Evolutionary conservation across 1,139 yeast species (phyloP).

Genomic region (Protomyces lactucae-debilis): DNA sequence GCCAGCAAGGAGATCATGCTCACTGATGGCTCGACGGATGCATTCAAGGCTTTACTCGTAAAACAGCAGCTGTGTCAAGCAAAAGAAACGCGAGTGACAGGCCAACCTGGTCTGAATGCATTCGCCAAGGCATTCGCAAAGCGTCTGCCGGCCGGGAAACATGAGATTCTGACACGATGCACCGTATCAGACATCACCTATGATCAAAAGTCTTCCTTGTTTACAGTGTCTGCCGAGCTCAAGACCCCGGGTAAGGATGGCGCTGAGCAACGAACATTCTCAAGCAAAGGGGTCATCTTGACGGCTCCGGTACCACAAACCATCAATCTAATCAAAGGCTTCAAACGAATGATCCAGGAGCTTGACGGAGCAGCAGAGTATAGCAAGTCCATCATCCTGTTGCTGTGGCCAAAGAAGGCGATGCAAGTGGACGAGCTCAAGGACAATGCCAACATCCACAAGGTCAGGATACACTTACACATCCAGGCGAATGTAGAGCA

Average conservation of each 20-base stretch:
- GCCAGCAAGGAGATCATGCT: constrained; percentile 11
- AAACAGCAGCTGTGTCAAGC: background rate
- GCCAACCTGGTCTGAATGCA: constrained; percentile 3
- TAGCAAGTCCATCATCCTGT: background rate
- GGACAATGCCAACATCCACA: background rate
- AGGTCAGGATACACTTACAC: constrained; percentile 2
- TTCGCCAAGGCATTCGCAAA: constrained; percentile 6
- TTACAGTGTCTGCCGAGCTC: background rate
- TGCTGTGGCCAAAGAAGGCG: constrained; percentile 12
- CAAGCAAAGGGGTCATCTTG: background rate
- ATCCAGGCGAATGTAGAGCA: constrained; percentile 4
- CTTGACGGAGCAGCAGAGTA: constrained; percentile 2
- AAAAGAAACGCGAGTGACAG: background rate
- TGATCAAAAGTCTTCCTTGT: background rate
- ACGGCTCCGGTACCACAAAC: constrained; percentile 19
- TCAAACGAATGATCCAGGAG: background rate
- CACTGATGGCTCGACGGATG: background rate
- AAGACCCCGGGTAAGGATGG: background rate
- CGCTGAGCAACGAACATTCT: background rate
- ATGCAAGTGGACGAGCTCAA: background rate
- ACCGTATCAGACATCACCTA: background rate
- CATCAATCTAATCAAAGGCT: background rate
- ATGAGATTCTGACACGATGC: background rate
- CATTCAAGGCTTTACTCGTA: background rate
- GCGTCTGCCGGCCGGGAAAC: background rate